These are phyloP conservation scores for Claviceps monticola DNA, from an alignment of 2,329 filamentous ascomycete species.

Conservation along the genomic window DNA sequence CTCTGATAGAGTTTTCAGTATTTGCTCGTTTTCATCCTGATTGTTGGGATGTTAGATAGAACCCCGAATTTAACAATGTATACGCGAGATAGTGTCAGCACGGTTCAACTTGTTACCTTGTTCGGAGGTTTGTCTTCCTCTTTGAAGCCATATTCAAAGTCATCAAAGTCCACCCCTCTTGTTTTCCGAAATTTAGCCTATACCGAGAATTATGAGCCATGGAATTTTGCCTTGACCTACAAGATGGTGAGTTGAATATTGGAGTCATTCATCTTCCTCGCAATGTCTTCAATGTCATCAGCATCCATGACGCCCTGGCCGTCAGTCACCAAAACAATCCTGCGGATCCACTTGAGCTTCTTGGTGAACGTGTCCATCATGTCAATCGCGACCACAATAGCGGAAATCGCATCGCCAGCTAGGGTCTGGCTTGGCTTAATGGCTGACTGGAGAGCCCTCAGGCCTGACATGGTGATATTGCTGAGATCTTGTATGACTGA, in stretches of 20 bases:
- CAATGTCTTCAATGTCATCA: slow-evolving; percentile 57
- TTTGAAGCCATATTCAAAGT: slow-evolving; percentile 76
- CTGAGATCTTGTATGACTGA: slow-evolving; percentile 58
- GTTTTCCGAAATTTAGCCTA: background rate
- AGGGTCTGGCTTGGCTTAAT: slow-evolving; percentile 56
- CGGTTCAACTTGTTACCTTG: slow-evolving; percentile 41
- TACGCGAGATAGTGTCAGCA: background rate
- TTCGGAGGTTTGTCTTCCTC: slow-evolving; percentile 66
- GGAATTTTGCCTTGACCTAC: slow-evolving; percentile 32
- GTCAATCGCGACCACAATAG: slow-evolving; percentile 70
- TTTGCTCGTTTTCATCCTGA: slow-evolving; percentile 50
- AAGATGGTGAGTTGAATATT: slow-evolving; percentile 68
- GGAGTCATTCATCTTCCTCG: slow-evolving; percentile 57
- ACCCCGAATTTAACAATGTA: too few relatives aligned
- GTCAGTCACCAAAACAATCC: slow-evolving; percentile 77
- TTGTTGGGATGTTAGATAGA: background rate
- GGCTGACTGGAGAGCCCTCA: slow-evolving; percentile 48
- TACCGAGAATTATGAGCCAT: background rate
- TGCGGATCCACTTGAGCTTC: slow-evolving; percentile 67
- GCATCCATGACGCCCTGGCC: slow-evolving; percentile 59
- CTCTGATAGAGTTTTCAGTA: slow-evolving; percentile 51
- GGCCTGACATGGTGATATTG: slow-evolving; percentile 48
- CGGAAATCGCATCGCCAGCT: slow-evolving; percentile 73
- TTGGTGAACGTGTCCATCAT: slow-evolving; percentile 74
- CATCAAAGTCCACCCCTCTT: slow-evolving; percentile 88